phyloP scores from a whole-genome alignment of 495 filamentous ascomycete genomes.

The Trichoderma gamsii region DNA sequence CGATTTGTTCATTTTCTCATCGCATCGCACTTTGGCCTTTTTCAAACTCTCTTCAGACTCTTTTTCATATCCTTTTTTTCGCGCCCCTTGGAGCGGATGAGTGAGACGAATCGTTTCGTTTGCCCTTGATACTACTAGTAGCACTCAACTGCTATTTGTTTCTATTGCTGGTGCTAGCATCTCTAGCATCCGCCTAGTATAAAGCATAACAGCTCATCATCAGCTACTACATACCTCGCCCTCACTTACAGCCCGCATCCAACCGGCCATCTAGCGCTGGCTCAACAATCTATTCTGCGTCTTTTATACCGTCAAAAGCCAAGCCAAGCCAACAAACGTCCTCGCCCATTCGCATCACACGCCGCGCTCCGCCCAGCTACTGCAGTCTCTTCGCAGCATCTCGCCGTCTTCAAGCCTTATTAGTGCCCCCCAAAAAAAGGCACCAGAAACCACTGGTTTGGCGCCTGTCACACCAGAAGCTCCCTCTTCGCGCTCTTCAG shows the following conservation, averaged over 20 bases:
- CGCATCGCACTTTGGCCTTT: not conserved
- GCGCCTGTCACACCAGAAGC: conserved; percentile 14
- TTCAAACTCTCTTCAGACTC: not conserved
- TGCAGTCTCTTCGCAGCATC: too few species aligned
- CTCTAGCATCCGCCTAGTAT: too few species aligned
- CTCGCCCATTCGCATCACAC: not conserved
- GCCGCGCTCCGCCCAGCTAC: not conserved
- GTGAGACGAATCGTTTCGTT: too few species aligned
- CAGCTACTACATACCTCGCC: too few species aligned
- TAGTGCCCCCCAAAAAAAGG: not conserved
- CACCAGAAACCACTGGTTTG: not conserved
- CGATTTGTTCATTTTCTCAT: not conserved
- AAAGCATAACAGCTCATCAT: too few species aligned
- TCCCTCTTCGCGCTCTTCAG: conserved; percentile 1
- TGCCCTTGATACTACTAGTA: too few species aligned
- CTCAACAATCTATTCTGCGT: too few species aligned
- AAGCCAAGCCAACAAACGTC: not conserved
- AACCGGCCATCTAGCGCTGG: too few species aligned
- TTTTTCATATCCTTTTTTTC: not conserved
- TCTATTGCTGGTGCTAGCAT: too few species aligned
- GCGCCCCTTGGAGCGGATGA: not conserved
- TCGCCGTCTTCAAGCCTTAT: not conserved
- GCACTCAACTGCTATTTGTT: too few species aligned
- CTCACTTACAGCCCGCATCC: too few species aligned
- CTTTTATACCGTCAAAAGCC: not conserved